Evolutionary conservation across 1,284 basidiomycete genomes (phyloP).

Genomic region (Chiua sp.): DNA sequence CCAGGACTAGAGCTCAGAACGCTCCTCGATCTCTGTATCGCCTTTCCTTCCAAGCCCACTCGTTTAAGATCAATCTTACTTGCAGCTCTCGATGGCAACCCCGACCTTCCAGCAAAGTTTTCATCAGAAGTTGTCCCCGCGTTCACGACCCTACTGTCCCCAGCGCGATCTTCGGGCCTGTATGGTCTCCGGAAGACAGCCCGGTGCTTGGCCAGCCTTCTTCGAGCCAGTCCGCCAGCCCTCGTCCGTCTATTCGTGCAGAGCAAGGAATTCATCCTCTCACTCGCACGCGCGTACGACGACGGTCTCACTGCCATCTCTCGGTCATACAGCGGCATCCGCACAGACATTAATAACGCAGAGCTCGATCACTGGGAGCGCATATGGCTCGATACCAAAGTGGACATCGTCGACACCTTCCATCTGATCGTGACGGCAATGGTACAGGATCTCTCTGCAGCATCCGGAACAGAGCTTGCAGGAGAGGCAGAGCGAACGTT

Average conservation of each 20-base stretch:
- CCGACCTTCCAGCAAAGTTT: constrained; percentile 40
- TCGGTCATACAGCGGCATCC: constrained; percentile 62
- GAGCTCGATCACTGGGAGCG: constrained; percentile 67
- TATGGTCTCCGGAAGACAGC: constrained; percentile 68
- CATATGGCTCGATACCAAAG: constrained; percentile 73
- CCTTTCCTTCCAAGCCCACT: constrained; percentile 53
- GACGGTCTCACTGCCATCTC: constrained; percentile 57
- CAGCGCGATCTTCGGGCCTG: constrained; percentile 52
- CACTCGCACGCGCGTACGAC: constrained; percentile 64
- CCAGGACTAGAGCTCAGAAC: constrained; percentile 53
- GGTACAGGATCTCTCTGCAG: constrained; percentile 51
- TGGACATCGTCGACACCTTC: constrained; percentile 70
- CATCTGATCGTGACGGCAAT: constrained; percentile 60
- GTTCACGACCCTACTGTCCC: constrained; percentile 54
- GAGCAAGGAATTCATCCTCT: constrained; percentile 56
- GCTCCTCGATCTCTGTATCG: constrained; percentile 66
- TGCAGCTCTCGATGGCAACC: constrained; percentile 40
- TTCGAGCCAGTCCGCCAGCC: constrained; percentile 39
- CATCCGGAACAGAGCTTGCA: constrained; percentile 47
- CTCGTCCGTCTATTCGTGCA: constrained; percentile 56
- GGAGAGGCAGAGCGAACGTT: constrained; percentile 58
- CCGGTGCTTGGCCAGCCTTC: constrained; percentile 59
- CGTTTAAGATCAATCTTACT: constrained; percentile 52
- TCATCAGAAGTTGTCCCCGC: constrained; percentile 58
- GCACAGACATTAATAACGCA: constrained; percentile 33